Evolutionary conservation across 371 early-diverging fungal species (phyloP).

Genomic region (Mortierella sp.): DNA sequence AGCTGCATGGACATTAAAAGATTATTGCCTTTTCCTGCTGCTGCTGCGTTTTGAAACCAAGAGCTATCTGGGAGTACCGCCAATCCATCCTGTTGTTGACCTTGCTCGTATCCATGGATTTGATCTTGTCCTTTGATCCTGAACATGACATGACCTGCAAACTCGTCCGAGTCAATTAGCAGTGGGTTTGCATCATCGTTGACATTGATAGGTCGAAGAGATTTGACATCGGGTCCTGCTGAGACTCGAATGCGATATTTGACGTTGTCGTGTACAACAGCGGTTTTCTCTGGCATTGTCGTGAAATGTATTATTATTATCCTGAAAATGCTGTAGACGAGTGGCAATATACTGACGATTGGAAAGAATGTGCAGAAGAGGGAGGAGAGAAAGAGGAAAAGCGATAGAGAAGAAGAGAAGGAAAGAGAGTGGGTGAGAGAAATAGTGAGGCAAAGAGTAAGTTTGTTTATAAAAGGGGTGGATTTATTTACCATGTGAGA

Average conservation of each 20-base stretch:
- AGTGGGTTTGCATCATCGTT: constrained; percentile 79
- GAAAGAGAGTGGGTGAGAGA: too few relatives aligned
- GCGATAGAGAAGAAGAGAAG: too few relatives aligned
- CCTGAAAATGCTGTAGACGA: too few relatives aligned
- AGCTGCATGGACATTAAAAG: constrained; percentile 76
- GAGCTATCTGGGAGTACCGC: constrained; percentile 22
- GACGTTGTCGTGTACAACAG: constrained; percentile 23
- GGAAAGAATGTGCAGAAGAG: too few relatives aligned
- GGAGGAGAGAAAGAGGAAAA: too few relatives aligned
- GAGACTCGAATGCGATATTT: constrained; percentile 34
- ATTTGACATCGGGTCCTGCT: constrained; percentile 24
- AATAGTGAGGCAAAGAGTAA: too few relatives aligned
- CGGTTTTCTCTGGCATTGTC: constrained; percentile 2
- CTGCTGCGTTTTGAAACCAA: constrained; percentile 54
- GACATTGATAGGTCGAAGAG: constrained; percentile 57
- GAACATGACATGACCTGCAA: constrained; percentile 74
- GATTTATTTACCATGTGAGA: too few relatives aligned
- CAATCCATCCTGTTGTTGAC: constrained; percentile 60
- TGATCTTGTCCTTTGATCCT: constrained; percentile 65
- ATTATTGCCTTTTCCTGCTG: constrained; percentile 22
- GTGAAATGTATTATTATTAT: too few relatives aligned
- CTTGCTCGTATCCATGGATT: constrained; percentile 63
- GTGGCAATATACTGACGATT: too few relatives aligned
- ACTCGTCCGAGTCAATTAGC: constrained; percentile 72
- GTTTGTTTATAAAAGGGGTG: too few relatives aligned